Base-by-base conservation (phyloP, 306 rosid genomes). In the Vigna reflexopilosa region DNA sequence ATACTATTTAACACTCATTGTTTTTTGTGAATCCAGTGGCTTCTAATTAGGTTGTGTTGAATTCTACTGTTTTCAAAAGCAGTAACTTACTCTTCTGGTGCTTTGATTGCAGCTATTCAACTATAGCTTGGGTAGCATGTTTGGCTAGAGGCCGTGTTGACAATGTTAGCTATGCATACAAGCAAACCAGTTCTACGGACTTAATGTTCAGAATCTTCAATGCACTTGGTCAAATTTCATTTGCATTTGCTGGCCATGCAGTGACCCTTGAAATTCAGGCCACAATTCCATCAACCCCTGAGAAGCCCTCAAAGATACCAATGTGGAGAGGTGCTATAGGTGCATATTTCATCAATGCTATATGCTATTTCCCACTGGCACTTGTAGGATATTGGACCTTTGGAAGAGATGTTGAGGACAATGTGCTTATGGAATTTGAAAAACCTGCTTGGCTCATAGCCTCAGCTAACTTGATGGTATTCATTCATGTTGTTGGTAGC, bases 291-390 rank as follows among this genome's bases (percentile, higher is more conserved):
- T 93, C 98, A 15, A 91, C 96, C 1, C 94, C 96, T 0, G 97
- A 92, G 73, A 89, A 72, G 80, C 98, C 98, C 13, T 95, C 98
- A 20, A 91, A 70, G 70, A 71, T 85, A 50, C 72, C 98, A 12
- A 92, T 95, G 99, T 95, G 97, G 99, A 95, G 85, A 80, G 98
- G 99, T 9, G 97, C 85, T 0, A 0, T 95, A 0, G 92, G 93
- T n/a, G 96, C 99, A 70, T 95, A 95, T 72, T 9, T 91, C 40
- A 70, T 95, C 76, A 93, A 93, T 51, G 93, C 93, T 5, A 80
- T 95, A 38, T 95, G 99, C 89, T 94, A 94, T 74, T 95, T 95
- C 76, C 99, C 98, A 0, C 98, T 95, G 61, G 99, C 98, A 56
- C 65, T 94, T 2, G 64, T 88, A 38, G 98, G 97, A 2, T 94